Evolutionary conservation across 495 filamentous ascomycete genomes (phyloP).

Genomic region (Pyronema domesticum): DNA sequence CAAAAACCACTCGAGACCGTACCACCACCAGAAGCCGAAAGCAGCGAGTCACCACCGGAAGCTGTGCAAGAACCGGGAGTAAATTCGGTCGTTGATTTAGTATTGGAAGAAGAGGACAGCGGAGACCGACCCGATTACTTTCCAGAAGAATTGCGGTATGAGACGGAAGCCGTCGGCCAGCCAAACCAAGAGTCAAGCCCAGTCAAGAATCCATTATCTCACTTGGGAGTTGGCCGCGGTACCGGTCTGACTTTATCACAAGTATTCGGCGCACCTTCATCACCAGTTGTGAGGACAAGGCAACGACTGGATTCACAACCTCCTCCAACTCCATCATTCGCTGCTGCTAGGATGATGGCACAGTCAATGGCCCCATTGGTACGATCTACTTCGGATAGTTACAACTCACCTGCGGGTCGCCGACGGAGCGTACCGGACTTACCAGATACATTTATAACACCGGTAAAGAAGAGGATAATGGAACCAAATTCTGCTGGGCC

Average conservation of each 20-base stretch:
- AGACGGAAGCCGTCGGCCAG: too few species aligned
- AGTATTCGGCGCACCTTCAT: conserved; percentile 1
- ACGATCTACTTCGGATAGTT: not conserved
- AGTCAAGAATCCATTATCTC: not conserved
- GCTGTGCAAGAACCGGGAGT: not conserved
- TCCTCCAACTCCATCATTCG: not conserved
- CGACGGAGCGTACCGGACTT: not conserved
- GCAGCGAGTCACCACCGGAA: not conserved
- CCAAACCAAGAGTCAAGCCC: not conserved
- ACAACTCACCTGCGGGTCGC: not conserved
- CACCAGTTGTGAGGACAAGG: not conserved
- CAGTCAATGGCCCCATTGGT: conserved; percentile 1
- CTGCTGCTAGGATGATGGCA: not conserved
- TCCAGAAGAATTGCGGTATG: not conserved
- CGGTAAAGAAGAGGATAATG: not conserved
- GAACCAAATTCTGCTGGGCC: not conserved
- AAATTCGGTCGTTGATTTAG: not conserved
- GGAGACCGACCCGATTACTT: not conserved
- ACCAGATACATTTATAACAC: not conserved
- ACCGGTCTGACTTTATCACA: not conserved
- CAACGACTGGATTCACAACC: not conserved
- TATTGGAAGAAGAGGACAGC: not conserved
- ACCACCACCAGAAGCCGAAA: not conserved
- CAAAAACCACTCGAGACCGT: too few species aligned
- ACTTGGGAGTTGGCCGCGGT: not conserved